A percentile compares a stretch with the other conserved stretches of the same genome.
Conservation (phyloP, 2,329 filamentous ascomycete species). For the Aspergillus terreus region DNA sequence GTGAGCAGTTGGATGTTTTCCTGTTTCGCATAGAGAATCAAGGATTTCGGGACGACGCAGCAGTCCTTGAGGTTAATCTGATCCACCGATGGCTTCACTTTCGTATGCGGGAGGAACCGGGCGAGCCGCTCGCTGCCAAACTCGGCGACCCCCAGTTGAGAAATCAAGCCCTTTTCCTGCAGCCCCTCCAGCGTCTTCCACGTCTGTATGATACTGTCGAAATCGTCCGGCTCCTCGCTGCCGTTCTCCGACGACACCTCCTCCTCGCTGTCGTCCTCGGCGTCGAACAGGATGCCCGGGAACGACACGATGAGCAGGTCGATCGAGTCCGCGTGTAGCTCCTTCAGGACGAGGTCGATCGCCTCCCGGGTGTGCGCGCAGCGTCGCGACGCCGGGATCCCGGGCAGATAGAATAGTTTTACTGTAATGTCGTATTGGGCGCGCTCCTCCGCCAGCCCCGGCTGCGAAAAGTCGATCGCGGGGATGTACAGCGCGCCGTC, state of each 20-base stretch:
- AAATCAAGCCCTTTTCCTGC: slow-evolving; percentile 66
- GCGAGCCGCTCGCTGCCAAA: slow-evolving; percentile 80
- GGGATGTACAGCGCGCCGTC: slow-evolving; percentile 69
- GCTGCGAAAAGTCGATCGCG: slow-evolving; percentile 66
- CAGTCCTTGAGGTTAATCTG: slow-evolving; percentile 97
- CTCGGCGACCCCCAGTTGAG: slow-evolving; percentile 79
- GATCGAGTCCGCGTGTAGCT: slow-evolving; percentile 70
- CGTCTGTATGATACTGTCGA: slow-evolving; percentile 64
- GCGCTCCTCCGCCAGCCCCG: slow-evolving; percentile 74
- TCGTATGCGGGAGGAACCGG: slow-evolving; percentile 69
- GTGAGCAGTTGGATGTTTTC: slow-evolving; percentile 83
- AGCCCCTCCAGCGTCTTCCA: slow-evolving; percentile 68
- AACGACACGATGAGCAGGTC: slow-evolving; percentile 92
- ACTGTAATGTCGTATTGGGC: slow-evolving; percentile 89
- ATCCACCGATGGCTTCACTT: slow-evolving; percentile 74
- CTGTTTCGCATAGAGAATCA: slow-evolving; percentile 78
- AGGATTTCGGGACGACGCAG: slow-evolving; percentile 87
- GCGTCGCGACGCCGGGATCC: slow-evolving; percentile 61
- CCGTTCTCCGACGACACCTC: slow-evolving; percentile 54
- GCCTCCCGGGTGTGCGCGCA: slow-evolving; percentile 72
- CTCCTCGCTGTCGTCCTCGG: slow-evolving; percentile 75
- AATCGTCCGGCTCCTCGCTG: slow-evolving; percentile 47
- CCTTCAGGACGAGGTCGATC: slow-evolving; percentile 72
- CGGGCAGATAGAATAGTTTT: slow-evolving; percentile 89
- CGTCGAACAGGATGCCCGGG: slow-evolving; percentile 88